Conservation (phyloP, 495 filamentous ascomycete genomes). For the Xylaria flabelliformis region DNA sequence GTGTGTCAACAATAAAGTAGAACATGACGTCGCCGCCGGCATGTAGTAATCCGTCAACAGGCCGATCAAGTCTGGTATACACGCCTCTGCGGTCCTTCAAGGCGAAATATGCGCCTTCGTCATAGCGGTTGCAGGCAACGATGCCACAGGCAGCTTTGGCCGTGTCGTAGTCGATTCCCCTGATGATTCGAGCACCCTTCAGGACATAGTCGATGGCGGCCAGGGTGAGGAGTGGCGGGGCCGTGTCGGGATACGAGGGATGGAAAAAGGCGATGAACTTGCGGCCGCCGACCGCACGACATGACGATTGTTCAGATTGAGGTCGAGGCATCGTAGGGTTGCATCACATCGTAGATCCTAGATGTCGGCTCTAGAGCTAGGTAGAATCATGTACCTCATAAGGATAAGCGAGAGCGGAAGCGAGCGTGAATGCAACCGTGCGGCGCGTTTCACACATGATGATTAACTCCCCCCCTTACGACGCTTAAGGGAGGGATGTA, state of each 20-base stretch:
- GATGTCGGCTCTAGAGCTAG: neutral
- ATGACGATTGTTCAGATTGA: neutral
- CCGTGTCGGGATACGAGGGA: neutral
- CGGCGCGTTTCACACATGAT: too few species aligned
- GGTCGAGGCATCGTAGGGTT: conserved; percentile 4
- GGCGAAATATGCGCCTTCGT: neutral
- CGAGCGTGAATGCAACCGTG: neutral
- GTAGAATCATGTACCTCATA: neutral
- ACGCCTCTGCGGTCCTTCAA: neutral
- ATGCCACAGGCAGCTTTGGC: conserved; percentile 8
- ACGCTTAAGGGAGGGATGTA: neutral
- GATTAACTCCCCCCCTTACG: too few species aligned
- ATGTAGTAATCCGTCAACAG: neutral
- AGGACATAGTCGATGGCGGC: neutral
- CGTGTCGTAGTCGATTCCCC: neutral
- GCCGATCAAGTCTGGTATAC: neutral
- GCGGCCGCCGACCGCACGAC: conserved; percentile 7
- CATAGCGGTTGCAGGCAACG: conserved; percentile 5
- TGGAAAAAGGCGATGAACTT: conserved; percentile 12
- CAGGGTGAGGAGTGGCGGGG: conserved; percentile 3
- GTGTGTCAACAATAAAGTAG: neutral
- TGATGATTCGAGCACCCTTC: neutral
- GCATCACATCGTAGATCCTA: neutral
- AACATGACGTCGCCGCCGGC: neutral
- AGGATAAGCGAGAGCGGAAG: neutral